phyloP scores from a whole-genome alignment of 192 early-diverging fungal genomes.

The Physocladia obscura region DNA sequence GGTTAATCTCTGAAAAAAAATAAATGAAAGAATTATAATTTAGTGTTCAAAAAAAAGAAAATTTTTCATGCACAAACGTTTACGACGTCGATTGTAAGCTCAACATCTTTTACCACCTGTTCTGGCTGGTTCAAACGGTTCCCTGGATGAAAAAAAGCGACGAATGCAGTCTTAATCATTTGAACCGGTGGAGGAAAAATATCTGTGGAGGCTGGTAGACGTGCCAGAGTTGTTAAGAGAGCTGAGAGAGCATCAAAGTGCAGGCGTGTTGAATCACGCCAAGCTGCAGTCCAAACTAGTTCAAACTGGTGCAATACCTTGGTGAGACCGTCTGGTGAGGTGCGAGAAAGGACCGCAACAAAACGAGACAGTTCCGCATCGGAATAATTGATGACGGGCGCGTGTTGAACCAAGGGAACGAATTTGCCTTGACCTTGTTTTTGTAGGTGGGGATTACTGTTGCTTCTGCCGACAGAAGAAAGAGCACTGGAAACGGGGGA shows the following conservation, averaged over 20 bases:
- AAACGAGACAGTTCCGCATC: conserved; percentile 4
- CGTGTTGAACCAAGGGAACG: background rate
- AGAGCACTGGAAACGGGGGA: background rate
- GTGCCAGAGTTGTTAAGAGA: conserved; percentile 24
- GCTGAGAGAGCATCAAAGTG: background rate
- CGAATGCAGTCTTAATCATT: background rate
- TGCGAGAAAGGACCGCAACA: background rate
- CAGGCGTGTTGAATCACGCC: conserved; percentile 12
- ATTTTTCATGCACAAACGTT: conserved; percentile 19
- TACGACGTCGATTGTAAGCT: conserved; percentile 32
- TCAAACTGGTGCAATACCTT: background rate
- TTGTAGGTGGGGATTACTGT: background rate
- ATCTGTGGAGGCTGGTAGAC: conserved; percentile 21
- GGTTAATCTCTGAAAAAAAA: conserved; percentile 24
- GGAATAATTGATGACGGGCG: background rate
- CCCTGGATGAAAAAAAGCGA: conserved; percentile 8
- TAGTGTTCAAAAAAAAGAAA: background rate
- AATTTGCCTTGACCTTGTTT: background rate
- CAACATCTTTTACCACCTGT: conserved; percentile 11
- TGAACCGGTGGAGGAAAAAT: conserved; percentile 10
- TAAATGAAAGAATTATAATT: background rate
- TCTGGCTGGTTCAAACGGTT: conserved; percentile 5
- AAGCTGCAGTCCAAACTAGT: conserved; percentile 19
- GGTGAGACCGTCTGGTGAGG: background rate
- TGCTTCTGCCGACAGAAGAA: background rate